phyloP scores from a whole-genome alignment of 768 basidiomycete genomes.

The Peribolospora baueri region DNA sequence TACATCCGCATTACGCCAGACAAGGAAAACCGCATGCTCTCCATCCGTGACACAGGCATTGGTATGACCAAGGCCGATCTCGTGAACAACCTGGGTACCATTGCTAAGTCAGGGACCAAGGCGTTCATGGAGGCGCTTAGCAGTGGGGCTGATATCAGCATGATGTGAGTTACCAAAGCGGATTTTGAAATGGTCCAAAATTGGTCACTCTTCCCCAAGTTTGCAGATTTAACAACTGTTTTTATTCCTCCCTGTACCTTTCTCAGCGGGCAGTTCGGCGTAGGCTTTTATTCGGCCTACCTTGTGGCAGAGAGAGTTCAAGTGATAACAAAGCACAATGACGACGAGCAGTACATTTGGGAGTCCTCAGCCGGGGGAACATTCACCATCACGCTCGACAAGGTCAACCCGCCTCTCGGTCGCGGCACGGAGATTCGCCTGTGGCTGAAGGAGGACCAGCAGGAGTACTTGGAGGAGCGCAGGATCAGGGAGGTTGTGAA shows the following conservation, averaged over 20 bases:
- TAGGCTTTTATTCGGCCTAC: slow-evolving; percentile 99
- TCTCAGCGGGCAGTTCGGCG: slow-evolving; percentile 25
- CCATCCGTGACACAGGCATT: slow-evolving; percentile 83
- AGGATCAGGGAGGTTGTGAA: slow-evolving; percentile 98
- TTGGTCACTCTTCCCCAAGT: too few relatives aligned
- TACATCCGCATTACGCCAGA: slow-evolving; percentile 83
- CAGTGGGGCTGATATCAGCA: slow-evolving; percentile 33
- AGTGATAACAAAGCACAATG: slow-evolving; percentile 98
- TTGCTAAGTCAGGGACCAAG: slow-evolving; percentile 33
- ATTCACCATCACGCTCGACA: slow-evolving; percentile 92
- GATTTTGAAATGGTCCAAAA: neutral
- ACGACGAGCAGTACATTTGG: slow-evolving; percentile 99
- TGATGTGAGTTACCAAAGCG: slow-evolving; percentile 40
- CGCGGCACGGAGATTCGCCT: slow-evolving; percentile 84
- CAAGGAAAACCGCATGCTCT: slow-evolving; percentile 78
- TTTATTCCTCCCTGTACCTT: too few relatives aligned
- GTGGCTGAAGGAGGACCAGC: slow-evolving; percentile 92
- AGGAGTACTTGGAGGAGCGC: slow-evolving; percentile 98
- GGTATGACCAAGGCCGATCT: slow-evolving; percentile 99
- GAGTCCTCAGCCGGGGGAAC: slow-evolving; percentile 98
- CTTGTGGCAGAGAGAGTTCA: slow-evolving; percentile 96
- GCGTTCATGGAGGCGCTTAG: slow-evolving; percentile 97
- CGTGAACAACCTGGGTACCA: slow-evolving; percentile 61
- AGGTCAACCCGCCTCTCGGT: slow-evolving; percentile 63
- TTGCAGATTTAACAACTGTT: too few relatives aligned